These are phyloP conservation scores for Botryotinia globosa DNA, from an alignment of 2,329 filamentous ascomycete genomes.

Conservation along the genomic window DNA sequence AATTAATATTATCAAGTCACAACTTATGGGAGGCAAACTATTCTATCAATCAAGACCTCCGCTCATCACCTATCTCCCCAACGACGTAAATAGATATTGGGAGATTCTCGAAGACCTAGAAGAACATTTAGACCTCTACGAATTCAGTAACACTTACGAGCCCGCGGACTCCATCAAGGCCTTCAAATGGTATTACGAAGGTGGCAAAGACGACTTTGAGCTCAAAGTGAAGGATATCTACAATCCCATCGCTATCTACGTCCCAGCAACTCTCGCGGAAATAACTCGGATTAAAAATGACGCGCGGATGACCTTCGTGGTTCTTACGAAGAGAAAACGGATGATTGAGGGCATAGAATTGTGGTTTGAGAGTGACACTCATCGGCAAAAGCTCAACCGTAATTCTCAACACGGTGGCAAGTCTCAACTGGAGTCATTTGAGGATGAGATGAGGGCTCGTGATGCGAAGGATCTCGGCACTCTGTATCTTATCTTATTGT, in stretches of 20 bases:
- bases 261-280: not conserved
- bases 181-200: not conserved
- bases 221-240: not conserved
- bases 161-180: not conserved
- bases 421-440: not conserved
- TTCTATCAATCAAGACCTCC: not conserved
- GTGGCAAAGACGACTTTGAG: not conserved
- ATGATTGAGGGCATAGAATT: not conserved
- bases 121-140: not conserved
- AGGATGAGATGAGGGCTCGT: not conserved
- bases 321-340: not conserved
- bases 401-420: not conserved
- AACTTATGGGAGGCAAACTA: not conserved
- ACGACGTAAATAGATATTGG: not conserved
- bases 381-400: not conserved
- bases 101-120: not conserved
- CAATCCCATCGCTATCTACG: not conserved
- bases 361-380: not conserved
- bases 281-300: not conserved
- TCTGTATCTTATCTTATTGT: not conserved
- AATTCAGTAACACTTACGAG: not conserved
- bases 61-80: not conserved
- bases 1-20: not conserved
- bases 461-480: not conserved
- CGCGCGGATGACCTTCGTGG: not conserved